Evolutionary conservation across 1,139 yeast genomes (phyloP), one percentile per base, ranked within the genome.

Genomic region (Taphrina sp.): DNA sequence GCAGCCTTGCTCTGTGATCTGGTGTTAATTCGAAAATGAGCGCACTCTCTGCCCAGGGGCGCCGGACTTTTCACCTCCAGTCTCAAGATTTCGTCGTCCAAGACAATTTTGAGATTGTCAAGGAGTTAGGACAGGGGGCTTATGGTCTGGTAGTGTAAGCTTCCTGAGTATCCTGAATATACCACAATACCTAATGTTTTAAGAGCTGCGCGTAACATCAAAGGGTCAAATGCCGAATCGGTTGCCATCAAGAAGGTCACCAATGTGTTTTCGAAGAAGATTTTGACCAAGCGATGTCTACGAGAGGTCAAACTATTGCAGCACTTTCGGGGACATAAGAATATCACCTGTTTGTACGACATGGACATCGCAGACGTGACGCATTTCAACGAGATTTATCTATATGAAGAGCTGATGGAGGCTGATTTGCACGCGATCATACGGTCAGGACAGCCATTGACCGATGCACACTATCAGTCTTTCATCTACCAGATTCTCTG

Each of bases 341-440:
- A 90, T 69, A 92, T 92, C 67, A 89, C 96, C 10, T 88, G 96
- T 67, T 74, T 92, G 35, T 92, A 90, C 68, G 97, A 92, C 69
- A 77, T 90, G 72, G 98, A 92, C 70, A 86, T 92, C 58, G 88
- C 90, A 38, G 85, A 85, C 53, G 85, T 95, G 55, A 82, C 83
- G 43, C 81, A 80, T 60, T 90, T 90, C 74, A 89, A 90, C 69
- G 98, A 95, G 66, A 79, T 92, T 12, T 92, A 92, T 64, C 74
- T 92, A 5, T 92, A 92, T 66, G 97, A 92, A 70, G 63, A 58
- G 42, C 53, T 58, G 34, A 89, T 92, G 96, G 98, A 92, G 69
- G 92, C 97, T 71, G 98, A 92, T 69, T 83, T 92, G 87, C 96
- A 90, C 68, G 97, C 92, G 69, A 92, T 92, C 66, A 92, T 92